Percentiles rank a stretch among this genome's conserved stretches.
Conservation (phyloP, 2,329 filamentous ascomycete genomes). For the Grosmannia penicillata region DNA sequence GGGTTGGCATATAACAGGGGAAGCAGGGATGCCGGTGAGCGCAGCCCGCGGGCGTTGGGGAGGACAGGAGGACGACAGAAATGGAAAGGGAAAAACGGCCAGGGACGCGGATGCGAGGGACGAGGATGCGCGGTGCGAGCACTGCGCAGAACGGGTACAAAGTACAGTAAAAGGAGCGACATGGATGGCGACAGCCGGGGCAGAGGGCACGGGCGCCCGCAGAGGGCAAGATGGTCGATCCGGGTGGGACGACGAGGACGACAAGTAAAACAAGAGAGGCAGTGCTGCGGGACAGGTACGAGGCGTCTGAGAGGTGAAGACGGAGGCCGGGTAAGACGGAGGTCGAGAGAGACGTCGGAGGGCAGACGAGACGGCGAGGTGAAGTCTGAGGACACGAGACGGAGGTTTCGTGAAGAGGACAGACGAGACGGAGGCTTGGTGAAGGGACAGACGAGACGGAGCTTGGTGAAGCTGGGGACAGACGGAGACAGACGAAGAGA, state of each 20-base stretch:
- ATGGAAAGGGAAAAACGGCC: neutral
- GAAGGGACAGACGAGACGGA: no score
- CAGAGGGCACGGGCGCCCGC: neutral
- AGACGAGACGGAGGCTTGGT: no score
- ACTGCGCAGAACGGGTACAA: no score
- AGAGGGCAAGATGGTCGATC: neutral
- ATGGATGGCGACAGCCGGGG: no score
- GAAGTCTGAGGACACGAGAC: no score
- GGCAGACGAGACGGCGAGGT: neutral
- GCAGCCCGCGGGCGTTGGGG: no score
- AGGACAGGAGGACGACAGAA: neutral
- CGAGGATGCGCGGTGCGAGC: no score
- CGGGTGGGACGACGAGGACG: constrained; percentile 27
- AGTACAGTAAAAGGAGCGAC: no score
- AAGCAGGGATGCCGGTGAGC: no score
- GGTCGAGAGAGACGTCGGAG: neutral
- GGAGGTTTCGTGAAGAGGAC: no score
- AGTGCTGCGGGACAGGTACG: constrained; percentile 33
- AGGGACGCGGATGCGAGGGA: neutral
- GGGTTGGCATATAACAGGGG: neutral
- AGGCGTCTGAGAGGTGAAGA: neutral
- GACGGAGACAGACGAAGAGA: no score
- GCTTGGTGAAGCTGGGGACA: no score
- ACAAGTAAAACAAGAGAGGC: constrained; percentile 18
- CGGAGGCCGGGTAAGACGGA: neutral